A percentile compares a stretch with the other conserved stretches of the same genome.
These are phyloP conservation scores for Aeschynomene evenia DNA, from an alignment of 306 rosid genomes.

Conservation along the genomic window DNA sequence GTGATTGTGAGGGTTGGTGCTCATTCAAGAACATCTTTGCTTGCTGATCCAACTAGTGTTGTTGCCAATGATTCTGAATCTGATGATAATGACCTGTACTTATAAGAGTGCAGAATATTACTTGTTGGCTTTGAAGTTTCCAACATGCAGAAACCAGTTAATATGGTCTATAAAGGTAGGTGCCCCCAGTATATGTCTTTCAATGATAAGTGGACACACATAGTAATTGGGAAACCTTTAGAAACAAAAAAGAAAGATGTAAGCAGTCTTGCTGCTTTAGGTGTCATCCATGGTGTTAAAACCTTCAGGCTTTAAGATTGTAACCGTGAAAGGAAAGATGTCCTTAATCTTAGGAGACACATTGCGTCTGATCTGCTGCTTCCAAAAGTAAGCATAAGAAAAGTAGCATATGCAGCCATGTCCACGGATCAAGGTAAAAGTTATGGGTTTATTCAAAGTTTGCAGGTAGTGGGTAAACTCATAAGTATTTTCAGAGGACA, in stretches of 20 bases:
- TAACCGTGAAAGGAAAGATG: conserved; percentile 67
- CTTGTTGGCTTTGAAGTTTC: conserved; percentile 83
- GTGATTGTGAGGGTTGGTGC: conserved; percentile 77
- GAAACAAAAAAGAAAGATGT: conserved; percentile 82
- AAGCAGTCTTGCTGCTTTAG: conserved; percentile 75
- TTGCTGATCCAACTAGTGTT: conserved; percentile 77
- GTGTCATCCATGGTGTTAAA: conserved; percentile 72
- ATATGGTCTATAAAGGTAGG: conserved; percentile 87
- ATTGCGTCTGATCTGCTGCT: conserved; percentile 64
- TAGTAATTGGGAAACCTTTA: conserved; percentile 76
- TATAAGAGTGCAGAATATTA: conserved; percentile 81
- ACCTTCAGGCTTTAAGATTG: conserved; percentile 90
- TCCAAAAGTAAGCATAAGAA: conserved; percentile 50
- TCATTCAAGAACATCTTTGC: conserved; percentile 91
- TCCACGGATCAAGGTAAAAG: conserved; percentile 50
- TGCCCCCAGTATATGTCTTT: conserved; percentile 76
- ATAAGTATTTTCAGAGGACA: no score
- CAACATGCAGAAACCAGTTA: conserved; percentile 79
- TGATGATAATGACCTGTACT: conserved; percentile 76
- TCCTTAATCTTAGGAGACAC: conserved; percentile 65
- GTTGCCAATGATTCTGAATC: conserved; percentile 86
- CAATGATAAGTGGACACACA: conserved; percentile 83
- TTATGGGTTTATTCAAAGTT: conserved; percentile 41
- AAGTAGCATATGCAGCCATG: conserved; percentile 48
- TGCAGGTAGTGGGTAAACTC: conserved; percentile 33